phyloP scores from a whole-genome alignment of 2,329 filamentous ascomycete species.

The Gremmenia infestans region DNA sequence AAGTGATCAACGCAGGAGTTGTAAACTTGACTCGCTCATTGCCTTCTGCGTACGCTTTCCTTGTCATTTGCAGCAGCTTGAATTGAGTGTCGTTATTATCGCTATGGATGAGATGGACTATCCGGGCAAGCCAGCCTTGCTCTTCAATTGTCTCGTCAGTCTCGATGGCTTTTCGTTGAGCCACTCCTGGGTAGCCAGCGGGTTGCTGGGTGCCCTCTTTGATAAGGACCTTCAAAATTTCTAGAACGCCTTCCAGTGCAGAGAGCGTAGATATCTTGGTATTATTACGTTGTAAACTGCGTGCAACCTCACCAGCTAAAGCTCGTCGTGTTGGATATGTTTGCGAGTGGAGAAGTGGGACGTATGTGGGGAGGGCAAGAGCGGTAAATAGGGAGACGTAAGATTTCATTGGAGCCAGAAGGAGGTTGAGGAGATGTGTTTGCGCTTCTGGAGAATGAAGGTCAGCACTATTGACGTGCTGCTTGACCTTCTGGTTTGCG shows the following conservation, averaged over 20 bases:
- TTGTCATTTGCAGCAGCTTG: conserved; percentile 81
- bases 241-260: conserved; percentile 82
- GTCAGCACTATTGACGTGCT: conserved; percentile 92
- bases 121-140: conserved; percentile 91
- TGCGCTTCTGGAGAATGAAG: conserved; percentile 84
- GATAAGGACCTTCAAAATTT: conserved; percentile 85
- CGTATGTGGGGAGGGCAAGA: conserved; percentile 83
- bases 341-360: conserved; percentile 84
- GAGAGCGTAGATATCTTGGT: conserved; percentile 72
- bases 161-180: conserved; percentile 72
- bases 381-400: conserved; percentile 97
- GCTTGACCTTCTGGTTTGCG: conserved; percentile 77
- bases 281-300: conserved; percentile 75
- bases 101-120: conserved; percentile 81
- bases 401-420: conserved; percentile 84
- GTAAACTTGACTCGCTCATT: conserved; percentile 96
- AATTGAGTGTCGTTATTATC: conserved; percentile 91
- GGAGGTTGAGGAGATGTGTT: conserved; percentile 79
- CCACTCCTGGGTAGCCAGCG: conserved; percentile 76
- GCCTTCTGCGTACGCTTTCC: conserved; percentile 83
- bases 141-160: conserved; percentile 98
- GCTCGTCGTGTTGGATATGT: conserved; percentile 88
- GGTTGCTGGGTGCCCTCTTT: conserved; percentile 84
- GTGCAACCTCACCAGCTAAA: conserved; percentile 82
- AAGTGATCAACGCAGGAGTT: conserved; percentile 85